Evolutionary conservation across 331 rosid species (phyloP).

Genomic region (Acacia concinna): DNA sequence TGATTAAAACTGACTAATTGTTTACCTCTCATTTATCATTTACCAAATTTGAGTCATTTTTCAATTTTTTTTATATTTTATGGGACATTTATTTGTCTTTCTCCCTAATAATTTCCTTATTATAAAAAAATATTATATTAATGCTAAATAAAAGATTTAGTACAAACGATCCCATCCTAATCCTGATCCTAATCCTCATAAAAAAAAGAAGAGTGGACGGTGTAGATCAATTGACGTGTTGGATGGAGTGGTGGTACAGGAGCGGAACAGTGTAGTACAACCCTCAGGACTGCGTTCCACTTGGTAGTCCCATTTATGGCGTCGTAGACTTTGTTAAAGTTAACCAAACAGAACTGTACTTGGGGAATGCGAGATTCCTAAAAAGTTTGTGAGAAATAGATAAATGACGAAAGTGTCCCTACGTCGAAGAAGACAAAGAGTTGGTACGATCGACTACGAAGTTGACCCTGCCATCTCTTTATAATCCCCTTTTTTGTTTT

Average conservation of each 20-base stretch:
- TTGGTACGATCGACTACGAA: conserved; percentile 28
- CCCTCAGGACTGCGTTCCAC: background rate
- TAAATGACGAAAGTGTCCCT: conserved; percentile 40
- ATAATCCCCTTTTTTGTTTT: background rate
- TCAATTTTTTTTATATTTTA: too few relatives aligned
- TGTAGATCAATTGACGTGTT: background rate
- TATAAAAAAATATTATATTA: too few relatives aligned
- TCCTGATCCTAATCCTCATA: background rate
- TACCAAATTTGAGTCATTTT: too few relatives aligned
- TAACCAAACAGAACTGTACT: conserved; percentile 31
- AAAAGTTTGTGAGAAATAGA: background rate
- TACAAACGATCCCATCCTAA: background rate
- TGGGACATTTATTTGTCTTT: too few relatives aligned
- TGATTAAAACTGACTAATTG: too few relatives aligned
- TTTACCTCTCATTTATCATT: too few relatives aligned
- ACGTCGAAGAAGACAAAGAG: conserved; percentile 3
- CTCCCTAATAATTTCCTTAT: too few relatives aligned
- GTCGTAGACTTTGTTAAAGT: conserved; percentile 29
- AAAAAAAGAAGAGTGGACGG: background rate
- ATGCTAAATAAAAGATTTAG: background rate
- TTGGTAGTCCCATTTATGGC: conserved; percentile 17
- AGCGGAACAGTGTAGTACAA: background rate
- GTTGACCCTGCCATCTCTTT: conserved; percentile 30
- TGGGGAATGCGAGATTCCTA: conserved; percentile 18
- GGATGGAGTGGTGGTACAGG: too few relatives aligned